Evolutionary conservation across 805 yeast genomes (phyloP).

Genomic region (Saturnispora dispora): DNA sequence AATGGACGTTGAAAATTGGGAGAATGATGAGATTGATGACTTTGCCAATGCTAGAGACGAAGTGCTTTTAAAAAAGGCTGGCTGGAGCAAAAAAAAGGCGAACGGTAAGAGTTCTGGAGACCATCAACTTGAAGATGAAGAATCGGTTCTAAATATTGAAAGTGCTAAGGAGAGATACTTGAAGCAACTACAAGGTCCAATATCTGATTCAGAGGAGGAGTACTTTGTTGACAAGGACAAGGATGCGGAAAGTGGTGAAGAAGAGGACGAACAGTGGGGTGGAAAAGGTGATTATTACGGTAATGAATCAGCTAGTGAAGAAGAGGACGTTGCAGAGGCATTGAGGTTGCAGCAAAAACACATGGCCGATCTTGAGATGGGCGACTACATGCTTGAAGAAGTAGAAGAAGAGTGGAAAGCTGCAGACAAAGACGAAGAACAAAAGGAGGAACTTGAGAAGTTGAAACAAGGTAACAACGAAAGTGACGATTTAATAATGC

Average conservation of each 20-base stretch:
- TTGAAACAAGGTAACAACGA: not conserved
- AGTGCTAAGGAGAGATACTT: constrained; percentile 27
- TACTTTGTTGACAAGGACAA: constrained; percentile 30
- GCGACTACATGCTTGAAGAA: constrained; percentile 70
- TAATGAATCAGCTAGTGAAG: constrained; percentile 68
- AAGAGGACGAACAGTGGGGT: constrained; percentile 34
- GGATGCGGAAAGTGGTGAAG: constrained; percentile 24
- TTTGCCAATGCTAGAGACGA: constrained; percentile 55
- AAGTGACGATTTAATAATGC: not conserved
- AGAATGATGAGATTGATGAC: constrained; percentile 58
- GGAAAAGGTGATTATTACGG: constrained; percentile 49
- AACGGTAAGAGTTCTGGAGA: constrained; percentile 28
- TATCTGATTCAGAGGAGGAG: constrained; percentile 41
- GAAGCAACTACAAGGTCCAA: constrained; percentile 31
- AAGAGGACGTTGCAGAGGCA: constrained; percentile 75
- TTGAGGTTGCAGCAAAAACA: constrained; percentile 75
- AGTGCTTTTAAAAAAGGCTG: constrained; percentile 48
- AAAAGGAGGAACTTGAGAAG: constrained; percentile 34
- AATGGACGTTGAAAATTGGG: constrained; percentile 31
- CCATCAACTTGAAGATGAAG: constrained; percentile 28
- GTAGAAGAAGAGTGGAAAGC: constrained; percentile 68
- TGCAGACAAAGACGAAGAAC: constrained; percentile 32
- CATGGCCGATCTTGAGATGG: constrained; percentile 64
- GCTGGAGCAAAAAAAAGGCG: constrained; percentile 23
- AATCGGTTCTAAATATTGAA: constrained; percentile 23